Evolutionary conservation across 2,329 filamentous ascomycete genomes (phyloP), one percentile per base, ranked within the genome.

Genomic region (Trichophyton mentagrophytes): DNA sequence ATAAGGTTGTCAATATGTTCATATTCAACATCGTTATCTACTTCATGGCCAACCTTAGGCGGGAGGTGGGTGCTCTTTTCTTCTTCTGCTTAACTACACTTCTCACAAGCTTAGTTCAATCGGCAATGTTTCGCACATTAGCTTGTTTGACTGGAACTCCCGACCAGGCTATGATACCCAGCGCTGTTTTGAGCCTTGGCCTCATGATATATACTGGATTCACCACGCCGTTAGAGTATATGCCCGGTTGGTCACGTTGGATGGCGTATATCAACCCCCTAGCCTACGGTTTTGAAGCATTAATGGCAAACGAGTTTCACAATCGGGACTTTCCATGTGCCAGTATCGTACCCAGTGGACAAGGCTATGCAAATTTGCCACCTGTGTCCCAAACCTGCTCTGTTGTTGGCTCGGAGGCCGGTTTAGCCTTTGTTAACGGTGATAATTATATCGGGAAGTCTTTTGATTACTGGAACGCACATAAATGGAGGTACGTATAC

Each of bases 281-380:
- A 11, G 83, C 82, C 0, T 95, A 93, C 65, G 84, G 84, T 0
- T 95, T 95, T 68, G 90, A 95, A 71, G 78, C 84, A 0, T 79
- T 93, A 27, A 86, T 91, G 80, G 81, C 88, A 64, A 95, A 95
- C 72, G 90, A 96, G 72, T 95, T 95, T 67, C 72, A 84, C 66
- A 75, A 77, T 62, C 82, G 85, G 15, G 62, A 82, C 0, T 93
- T 86, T 69, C 46, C 59, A 1, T 84, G 80, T 65, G 67, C 67
- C 0, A 62, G 63, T 2, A 77, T 74, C 42, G 69, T 83, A 11
- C 79, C 80, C 0, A 56, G 49, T 3, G 73, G 74, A 15, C 60
- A 64, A 3, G 65, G 65, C 0, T 82, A 81, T 63, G 66, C 69
- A 0, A 66, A 66, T 46, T 61, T 73, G 2, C 33, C 65, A 1